Evolutionary conservation across 176 grass and related monocot species (phyloP), one percentile per base, ranked within the genome.

Genomic region (Alopecurus myosuroides): DNA sequence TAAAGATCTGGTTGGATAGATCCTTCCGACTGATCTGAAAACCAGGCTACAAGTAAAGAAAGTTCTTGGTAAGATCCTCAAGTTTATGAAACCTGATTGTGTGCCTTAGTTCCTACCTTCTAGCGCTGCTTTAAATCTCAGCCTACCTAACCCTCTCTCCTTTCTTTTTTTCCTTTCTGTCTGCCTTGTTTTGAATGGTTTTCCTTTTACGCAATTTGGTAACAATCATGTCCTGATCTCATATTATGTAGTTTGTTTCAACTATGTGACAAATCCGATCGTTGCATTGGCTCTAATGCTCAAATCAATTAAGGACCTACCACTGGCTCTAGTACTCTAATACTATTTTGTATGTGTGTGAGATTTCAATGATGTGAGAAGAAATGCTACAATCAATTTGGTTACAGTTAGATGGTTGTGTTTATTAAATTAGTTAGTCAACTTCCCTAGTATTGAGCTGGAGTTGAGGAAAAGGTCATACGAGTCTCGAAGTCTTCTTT

Each of bases 21-120:
- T 98, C 93, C 87, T 98, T 85, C 93, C 94, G 81, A 88, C 93
- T 89, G 97, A 98, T 62, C 93, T 83, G 13, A 95, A 98, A 87
- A 80, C 91, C 63, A 88, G 97, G 82, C 63, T 98, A 85, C 92
- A 93, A 1, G 97, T 91, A 76, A 98, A 95, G 63, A 89, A 98
- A 91, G 97, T 98, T 84, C 85, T 98, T 75, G 93, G 97, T 98
- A 95, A 64, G 84, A 74, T 82, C 18, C 14, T 53, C n/a, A 70
- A 40, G 62, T 70, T 40, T 4, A 29, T 8, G 18, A 19, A 26
- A 9, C 13, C 40, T 28, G n/a, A 55, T 10, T 29, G 11, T 29
- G 9, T 74, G n/a, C 31, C 22, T 40, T 9, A 23, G 19, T 58
- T 36, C 49, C 1, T 56, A 56, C 52, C 52, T 56, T 2, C 3